These are phyloP conservation scores for Fusarium domesticum DNA, from an alignment of 2,329 filamentous ascomycete genomes.

Conservation along the genomic window DNA sequence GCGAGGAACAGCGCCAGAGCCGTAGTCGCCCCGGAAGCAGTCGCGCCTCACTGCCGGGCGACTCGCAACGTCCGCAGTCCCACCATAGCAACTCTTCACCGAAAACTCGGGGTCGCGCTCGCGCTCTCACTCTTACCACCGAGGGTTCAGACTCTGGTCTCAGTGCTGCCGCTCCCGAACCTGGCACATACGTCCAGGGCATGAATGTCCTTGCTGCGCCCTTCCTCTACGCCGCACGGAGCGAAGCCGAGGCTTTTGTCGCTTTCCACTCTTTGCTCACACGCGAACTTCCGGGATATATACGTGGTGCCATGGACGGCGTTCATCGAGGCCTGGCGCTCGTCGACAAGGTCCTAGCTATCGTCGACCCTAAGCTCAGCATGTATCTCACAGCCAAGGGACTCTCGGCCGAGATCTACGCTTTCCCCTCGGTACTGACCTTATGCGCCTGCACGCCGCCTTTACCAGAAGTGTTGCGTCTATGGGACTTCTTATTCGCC, in stretches of 20 bases:
- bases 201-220: constrained; percentile 98
- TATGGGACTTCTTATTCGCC: constrained; percentile 97
- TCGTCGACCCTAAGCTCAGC: constrained; percentile 86
- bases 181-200: constrained; percentile 92
- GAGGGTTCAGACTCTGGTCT: constrained; percentile 60
- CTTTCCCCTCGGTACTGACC: constrained; percentile 91
- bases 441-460: constrained; percentile 95
- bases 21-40: constrained; percentile 40
- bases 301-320: constrained; percentile 93
- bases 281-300: constrained; percentile 86
- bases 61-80: constrained; percentile 36
- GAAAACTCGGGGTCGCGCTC: constrained; percentile 49
- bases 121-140: constrained; percentile 58
- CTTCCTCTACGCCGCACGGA: constrained; percentile 90
- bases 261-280: constrained; percentile 88
- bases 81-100: constrained; percentile 43
- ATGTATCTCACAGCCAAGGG: constrained; percentile 81
- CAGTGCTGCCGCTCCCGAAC: constrained; percentile 54
- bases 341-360: constrained; percentile 86
- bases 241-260: constrained; percentile 91
- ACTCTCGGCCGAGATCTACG: constrained; percentile 90
- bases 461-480: constrained; percentile 81
- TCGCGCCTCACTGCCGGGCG: constrained; percentile 34
- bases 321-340: constrained; percentile 89
- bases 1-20: constrained; percentile 47